phyloP scores from a whole-genome alignment of 2,329 filamentous ascomycete species.

The Zymoseptoria pseudotritici region DNA sequence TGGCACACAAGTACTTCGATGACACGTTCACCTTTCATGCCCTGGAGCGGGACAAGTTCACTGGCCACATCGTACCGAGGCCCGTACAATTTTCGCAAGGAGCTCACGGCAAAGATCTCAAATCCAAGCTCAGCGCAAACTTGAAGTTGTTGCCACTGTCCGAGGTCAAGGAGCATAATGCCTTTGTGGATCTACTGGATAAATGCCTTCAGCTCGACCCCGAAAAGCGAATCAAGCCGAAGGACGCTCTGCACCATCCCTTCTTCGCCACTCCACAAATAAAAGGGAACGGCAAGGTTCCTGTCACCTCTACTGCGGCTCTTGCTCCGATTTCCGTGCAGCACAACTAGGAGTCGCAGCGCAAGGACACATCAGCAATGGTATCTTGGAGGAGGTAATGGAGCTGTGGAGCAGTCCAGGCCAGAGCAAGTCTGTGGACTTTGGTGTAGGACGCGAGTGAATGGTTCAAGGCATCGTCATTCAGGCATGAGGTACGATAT shows the following conservation, averaged over 20 bases:
- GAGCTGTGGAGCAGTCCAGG: background rate
- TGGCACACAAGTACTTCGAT: constrained; percentile 74
- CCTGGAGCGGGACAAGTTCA: constrained; percentile 78
- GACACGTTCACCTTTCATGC: constrained; percentile 61
- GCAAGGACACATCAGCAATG: background rate
- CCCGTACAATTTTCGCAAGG: constrained; percentile 62
- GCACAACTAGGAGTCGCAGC: background rate
- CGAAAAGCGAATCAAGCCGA: constrained; percentile 80
- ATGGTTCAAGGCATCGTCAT: background rate
- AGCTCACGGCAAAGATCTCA: constrained; percentile 58
- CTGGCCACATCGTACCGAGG: constrained; percentile 68
- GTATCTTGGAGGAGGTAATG: background rate
- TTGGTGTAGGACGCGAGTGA: no score
- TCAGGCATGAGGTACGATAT: background rate
- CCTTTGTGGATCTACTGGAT: constrained; percentile 82
- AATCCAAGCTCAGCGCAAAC: constrained; percentile 61
- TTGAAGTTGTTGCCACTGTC: constrained; percentile 65
- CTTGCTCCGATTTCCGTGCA: background rate
- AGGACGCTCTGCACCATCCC: constrained; percentile 79
- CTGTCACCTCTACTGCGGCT: background rate
- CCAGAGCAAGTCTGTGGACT: no score
- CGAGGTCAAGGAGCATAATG: constrained; percentile 68
- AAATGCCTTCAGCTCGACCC: constrained; percentile 84
- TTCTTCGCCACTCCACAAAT: constrained; percentile 57
- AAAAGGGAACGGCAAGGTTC: background rate